A percentile compares a stretch with the other conserved stretches of the same genome.
These are phyloP conservation scores for Phytophthora podocarpi DNA, from an alignment of 352 stramenopile species.

Conservation along the genomic window DNA sequence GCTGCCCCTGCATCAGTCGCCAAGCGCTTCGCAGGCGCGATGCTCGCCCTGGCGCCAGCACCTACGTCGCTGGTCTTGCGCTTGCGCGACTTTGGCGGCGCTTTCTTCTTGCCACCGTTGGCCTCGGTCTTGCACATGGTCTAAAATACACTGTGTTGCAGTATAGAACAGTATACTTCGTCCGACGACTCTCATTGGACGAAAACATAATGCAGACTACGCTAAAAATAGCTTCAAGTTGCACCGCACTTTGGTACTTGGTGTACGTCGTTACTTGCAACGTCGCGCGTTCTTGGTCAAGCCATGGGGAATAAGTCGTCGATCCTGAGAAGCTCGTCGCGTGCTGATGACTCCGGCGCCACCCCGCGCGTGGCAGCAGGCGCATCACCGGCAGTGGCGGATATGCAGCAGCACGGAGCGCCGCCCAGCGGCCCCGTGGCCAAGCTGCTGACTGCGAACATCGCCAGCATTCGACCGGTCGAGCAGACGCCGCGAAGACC, in stretches of 20 bases:
- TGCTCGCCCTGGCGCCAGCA: constrained; percentile 34
- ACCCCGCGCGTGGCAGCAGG: constrained; percentile 8
- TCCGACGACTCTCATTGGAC: not conserved
- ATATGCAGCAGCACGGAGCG: constrained; percentile 13
- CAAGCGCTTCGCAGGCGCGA: constrained; percentile 41
- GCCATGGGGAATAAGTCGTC: constrained; percentile 75
- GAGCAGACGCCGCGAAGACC: constrained; percentile 27
- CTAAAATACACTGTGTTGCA: not conserved
- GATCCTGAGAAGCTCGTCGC: constrained; percentile 47
- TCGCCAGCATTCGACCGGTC: constrained; percentile 59
- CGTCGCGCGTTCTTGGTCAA: not conserved
- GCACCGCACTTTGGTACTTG: no score
- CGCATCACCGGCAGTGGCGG: not conserved
- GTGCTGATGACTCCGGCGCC: constrained; percentile 17
- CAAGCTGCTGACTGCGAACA: constrained; percentile 31
- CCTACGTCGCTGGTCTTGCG: constrained; percentile 73
- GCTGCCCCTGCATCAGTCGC: constrained; percentile 9
- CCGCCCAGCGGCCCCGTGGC: constrained; percentile 7
- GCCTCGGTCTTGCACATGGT: constrained; percentile 46
- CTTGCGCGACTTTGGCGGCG: constrained; percentile 66
- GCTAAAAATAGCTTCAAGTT: constrained; percentile 32
- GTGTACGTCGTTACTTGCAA: not conserved
- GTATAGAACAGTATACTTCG: not conserved
- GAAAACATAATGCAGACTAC: no score
- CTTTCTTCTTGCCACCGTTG: constrained; percentile 70